These are phyloP conservation scores for Aspergillus tamarii DNA, from an alignment of 2,329 filamentous ascomycete genomes.

Conservation along the genomic window DNA sequence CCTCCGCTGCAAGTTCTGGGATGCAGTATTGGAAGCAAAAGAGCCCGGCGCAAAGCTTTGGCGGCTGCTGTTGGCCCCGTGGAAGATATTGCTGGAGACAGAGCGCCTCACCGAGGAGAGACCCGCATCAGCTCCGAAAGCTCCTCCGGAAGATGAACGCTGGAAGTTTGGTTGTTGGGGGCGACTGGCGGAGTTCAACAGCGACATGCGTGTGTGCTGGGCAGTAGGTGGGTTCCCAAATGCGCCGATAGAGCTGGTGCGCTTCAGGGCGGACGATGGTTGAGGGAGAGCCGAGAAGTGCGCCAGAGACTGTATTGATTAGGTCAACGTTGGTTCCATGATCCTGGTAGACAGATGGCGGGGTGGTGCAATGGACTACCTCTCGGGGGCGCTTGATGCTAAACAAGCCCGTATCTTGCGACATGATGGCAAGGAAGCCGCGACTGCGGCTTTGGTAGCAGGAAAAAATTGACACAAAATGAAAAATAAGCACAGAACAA, in stretches of 20 bases:
- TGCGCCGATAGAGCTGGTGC: constrained; percentile 76
- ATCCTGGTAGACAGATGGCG: neutral
- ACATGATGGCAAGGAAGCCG: constrained; percentile 61
- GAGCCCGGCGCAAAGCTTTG: constrained; percentile 71
- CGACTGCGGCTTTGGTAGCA: constrained; percentile 26
- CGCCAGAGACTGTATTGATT: constrained; percentile 22
- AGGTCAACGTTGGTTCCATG: neutral
- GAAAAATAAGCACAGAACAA: neutral
- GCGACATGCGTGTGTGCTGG: constrained; percentile 79
- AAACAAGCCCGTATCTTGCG: constrained; percentile 84
- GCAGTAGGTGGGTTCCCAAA: constrained; percentile 65
- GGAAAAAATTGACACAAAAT: neutral
- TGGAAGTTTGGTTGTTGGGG: constrained; percentile 87
- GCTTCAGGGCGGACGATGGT: constrained; percentile 91
- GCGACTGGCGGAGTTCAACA: constrained; percentile 81
- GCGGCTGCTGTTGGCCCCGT: constrained; percentile 61
- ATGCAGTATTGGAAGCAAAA: constrained; percentile 57
- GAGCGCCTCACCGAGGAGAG: constrained; percentile 84
- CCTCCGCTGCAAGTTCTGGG: constrained; percentile 61
- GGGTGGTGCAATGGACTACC: constrained; percentile 52
- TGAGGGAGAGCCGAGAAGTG: constrained; percentile 83
- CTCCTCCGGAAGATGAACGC: constrained; percentile 73
- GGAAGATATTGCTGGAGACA: constrained; percentile 68
- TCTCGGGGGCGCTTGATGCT: constrained; percentile 90
- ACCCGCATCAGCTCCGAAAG: constrained; percentile 76